phyloP scores from a whole-genome alignment of 2,329 filamentous ascomycete genomes.

The Xylaria sp. region DNA sequence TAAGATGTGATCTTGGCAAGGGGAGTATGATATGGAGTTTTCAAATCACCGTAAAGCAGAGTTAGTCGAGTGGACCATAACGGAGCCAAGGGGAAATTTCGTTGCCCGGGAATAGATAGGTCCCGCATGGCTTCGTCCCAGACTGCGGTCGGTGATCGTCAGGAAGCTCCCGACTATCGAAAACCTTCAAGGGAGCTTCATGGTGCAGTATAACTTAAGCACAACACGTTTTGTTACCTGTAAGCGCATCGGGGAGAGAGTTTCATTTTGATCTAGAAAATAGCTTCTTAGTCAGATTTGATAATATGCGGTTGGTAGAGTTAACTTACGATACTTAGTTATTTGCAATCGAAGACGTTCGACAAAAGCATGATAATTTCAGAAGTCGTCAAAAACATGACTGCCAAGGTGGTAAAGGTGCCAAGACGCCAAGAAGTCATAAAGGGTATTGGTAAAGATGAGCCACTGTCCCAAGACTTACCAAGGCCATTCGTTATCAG shows the following conservation, averaged over 20 bases:
- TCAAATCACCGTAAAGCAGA: slow-evolving; percentile 18
- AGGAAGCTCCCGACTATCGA: slow-evolving; percentile 2
- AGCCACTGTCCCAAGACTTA: slow-evolving; percentile 20
- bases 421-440: slow-evolving; percentile 26
- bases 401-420: slow-evolving; percentile 16
- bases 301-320: background rate
- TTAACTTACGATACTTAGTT: slow-evolving; percentile 6
- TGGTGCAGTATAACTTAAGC: slow-evolving; percentile 1
- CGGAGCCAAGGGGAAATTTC: slow-evolving; percentile 15
- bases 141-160: slow-evolving; percentile 14
- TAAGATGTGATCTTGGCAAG: slow-evolving; percentile 24
- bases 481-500: slow-evolving; percentile 28
- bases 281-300: background rate
- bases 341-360: background rate
- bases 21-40: slow-evolving; percentile 17
- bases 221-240: background rate
- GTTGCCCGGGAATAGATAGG: slow-evolving; percentile 5
- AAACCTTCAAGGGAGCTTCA: background rate
- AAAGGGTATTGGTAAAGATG: slow-evolving; percentile 7
- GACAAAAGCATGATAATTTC: slow-evolving; percentile 11
- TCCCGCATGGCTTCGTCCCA: slow-evolving; percentile 8
- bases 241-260: background rate
- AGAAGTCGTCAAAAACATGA: slow-evolving; percentile 27
- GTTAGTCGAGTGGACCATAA: slow-evolving; percentile 24
- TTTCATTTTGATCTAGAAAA: background rate